Evolutionary conservation across 169 alveolate species (phyloP).

Genomic region (Cryptosporidium felis): DNA sequence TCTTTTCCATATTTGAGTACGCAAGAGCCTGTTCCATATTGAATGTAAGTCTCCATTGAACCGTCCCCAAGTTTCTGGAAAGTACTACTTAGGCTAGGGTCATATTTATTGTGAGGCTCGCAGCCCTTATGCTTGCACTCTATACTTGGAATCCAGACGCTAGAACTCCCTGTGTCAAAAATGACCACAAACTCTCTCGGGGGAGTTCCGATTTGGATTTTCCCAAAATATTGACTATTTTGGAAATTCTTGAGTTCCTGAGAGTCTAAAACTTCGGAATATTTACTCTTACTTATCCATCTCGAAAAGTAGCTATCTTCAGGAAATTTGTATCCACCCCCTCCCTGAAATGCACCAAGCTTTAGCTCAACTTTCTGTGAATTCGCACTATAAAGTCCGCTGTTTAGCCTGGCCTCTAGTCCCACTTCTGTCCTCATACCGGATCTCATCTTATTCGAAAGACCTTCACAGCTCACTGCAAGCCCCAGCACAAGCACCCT

Average conservation of each 20-base stretch:
- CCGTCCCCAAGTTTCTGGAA: slow-evolving; percentile 74
- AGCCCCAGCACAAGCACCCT: neutral
- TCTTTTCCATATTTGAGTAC: slow-evolving; percentile 68
- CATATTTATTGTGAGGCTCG: slow-evolving; percentile 83
- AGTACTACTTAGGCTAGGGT: slow-evolving; percentile 81
- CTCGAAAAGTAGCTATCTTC: slow-evolving; percentile 30
- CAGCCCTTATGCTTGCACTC: slow-evolving; percentile 85
- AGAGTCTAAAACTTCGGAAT: slow-evolving; percentile 57
- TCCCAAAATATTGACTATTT: slow-evolving; percentile 90
- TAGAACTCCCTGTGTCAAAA: slow-evolving; percentile 89
- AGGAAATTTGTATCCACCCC: neutral
- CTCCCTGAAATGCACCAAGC: neutral
- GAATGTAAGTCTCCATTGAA: slow-evolving; percentile 73
- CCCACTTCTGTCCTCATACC: neutral
- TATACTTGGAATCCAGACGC: slow-evolving; percentile 87
- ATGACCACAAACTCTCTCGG: slow-evolving; percentile 86
- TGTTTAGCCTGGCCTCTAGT: slow-evolving; percentile 20
- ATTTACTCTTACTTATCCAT: slow-evolving; percentile 50
- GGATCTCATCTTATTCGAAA: slow-evolving; percentile 33
- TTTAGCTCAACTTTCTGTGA: slow-evolving; percentile 49
- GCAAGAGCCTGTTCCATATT: slow-evolving; percentile 83
- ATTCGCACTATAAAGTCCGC: slow-evolving; percentile 10
- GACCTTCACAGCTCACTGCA: slow-evolving; percentile 25
- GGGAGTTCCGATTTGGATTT: slow-evolving; percentile 88
- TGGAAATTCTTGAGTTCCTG: slow-evolving; percentile 86